phyloP scores from a whole-genome alignment of 2,329 filamentous ascomycete species.

The Cladophialophora bantiana region DNA sequence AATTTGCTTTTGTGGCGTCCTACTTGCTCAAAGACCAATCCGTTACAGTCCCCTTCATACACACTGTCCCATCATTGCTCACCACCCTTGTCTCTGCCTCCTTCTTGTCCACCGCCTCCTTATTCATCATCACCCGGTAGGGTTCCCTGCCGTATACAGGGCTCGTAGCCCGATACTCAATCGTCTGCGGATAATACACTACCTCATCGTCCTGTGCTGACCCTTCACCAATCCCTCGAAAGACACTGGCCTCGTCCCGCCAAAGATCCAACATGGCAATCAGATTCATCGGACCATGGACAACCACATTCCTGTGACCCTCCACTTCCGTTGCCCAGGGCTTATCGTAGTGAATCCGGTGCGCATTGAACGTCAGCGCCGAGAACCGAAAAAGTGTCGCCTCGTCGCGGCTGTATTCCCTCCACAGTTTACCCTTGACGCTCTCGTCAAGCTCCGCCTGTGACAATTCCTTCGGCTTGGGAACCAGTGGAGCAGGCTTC shows the following conservation, averaged over 20 bases:
- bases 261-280: constrained; percentile 54
- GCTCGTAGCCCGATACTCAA: constrained; percentile 58
- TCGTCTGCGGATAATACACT: constrained; percentile 47
- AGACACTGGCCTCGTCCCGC: constrained; percentile 47
- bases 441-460: constrained; percentile 34
- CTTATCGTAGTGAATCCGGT: constrained; percentile 55
- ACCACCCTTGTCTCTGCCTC: constrained; percentile 43
- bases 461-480: constrained; percentile 37
- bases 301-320: constrained; percentile 52
- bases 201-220: constrained; percentile 41
- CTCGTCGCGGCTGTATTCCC: constrained; percentile 48
- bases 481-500: constrained; percentile 27
- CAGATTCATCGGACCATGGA: constrained; percentile 54
- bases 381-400: constrained; percentile 55
- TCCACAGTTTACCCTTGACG: constrained; percentile 37
- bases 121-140: constrained; percentile 54
- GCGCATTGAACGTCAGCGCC: constrained; percentile 53
- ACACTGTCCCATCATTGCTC: constrained; percentile 42
- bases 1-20: neutral
- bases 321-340: constrained; percentile 54
- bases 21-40: constrained; percentile 28
- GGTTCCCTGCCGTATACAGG: constrained; percentile 59
- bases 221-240: constrained; percentile 28
- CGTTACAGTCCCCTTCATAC: constrained; percentile 45
- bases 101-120: constrained; percentile 39